Evolutionary conservation across 2,329 filamentous ascomycete genomes (phyloP).

Genomic region (Fusarium sp.): DNA sequence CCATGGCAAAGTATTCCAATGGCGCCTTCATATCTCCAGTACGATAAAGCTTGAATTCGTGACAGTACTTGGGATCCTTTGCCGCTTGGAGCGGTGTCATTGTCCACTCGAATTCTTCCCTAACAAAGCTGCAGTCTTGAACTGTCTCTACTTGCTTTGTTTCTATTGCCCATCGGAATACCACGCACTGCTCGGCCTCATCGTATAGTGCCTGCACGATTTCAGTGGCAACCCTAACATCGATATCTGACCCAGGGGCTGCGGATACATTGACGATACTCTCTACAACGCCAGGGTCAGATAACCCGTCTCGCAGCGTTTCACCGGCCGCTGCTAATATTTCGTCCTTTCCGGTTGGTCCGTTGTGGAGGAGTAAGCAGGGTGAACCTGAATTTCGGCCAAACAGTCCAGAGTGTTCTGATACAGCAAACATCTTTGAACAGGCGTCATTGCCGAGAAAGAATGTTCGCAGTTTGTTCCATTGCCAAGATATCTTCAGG

Average conservation of each 20-base stretch:
- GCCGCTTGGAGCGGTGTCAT: conserved; percentile 28
- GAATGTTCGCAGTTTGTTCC: conserved; percentile 37
- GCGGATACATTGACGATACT: conserved; percentile 36
- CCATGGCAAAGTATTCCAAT: conserved; percentile 29
- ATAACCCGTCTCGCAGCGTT: conserved; percentile 22
- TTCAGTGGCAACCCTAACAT: conserved; percentile 27
- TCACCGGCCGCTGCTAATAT: conserved; percentile 36
- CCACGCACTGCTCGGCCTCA: conserved; percentile 25
- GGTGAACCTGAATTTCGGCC: conserved; percentile 24
- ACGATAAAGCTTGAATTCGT: conserved; percentile 39
- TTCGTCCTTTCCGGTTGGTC: conserved; percentile 28
- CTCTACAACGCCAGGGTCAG: conserved; percentile 25
- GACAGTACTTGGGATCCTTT: conserved; percentile 29
- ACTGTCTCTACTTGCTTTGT: conserved; percentile 16
- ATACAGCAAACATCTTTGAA: conserved; percentile 37
- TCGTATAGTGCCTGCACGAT: conserved; percentile 32
- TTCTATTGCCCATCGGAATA: conserved; percentile 36
- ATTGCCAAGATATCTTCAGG: conserved; percentile 40
- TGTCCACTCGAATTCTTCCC: conserved; percentile 37
- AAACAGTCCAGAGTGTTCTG: conserved; percentile 35
- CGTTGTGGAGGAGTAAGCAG: conserved; percentile 35
- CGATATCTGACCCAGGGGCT: conserved; percentile 21
- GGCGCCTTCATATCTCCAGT: conserved; percentile 31
- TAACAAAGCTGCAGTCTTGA: conserved; percentile 21
- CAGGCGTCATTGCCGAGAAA: conserved; percentile 30